A percentile compares a stretch with the other conserved stretches of the same genome.
These are phyloP conservation scores for Aquilaria yunnanensis DNA, from an alignment of 345 rosid species.

Conservation along the genomic window DNA sequence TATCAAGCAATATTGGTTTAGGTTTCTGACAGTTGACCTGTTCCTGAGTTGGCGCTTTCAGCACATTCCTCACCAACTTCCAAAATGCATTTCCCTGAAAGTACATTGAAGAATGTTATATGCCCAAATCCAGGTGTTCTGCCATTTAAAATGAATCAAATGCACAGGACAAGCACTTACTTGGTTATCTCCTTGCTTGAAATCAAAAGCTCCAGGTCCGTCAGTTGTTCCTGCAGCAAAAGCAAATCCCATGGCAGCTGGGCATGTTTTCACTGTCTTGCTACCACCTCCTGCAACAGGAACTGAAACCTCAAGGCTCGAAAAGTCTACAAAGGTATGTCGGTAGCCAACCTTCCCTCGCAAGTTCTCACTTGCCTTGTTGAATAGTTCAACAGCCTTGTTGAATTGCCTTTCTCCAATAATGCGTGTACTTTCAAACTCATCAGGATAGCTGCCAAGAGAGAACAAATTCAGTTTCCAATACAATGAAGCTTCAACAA, in stretches of 20 bases:
- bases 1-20: constrained; percentile 70
- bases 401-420: constrained; percentile 69
- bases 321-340: constrained; percentile 46
- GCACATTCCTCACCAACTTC: constrained; percentile 53
- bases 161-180: constrained; percentile 16
- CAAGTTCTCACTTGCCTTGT: constrained; percentile 50
- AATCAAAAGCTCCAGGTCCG: constrained; percentile 87
- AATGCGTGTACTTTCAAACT: constrained; percentile 72
- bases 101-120: constrained; percentile 2
- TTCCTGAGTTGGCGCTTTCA: constrained; percentile 47
- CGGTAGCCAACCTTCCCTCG: constrained; percentile 50
- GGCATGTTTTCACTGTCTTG: constrained; percentile 53
- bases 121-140: neutral
- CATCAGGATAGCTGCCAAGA: constrained; percentile 58
- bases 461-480: constrained; percentile 1
- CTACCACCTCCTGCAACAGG: constrained; percentile 43
- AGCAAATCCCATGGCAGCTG: constrained; percentile 75
- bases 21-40: constrained; percentile 63
- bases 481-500: neutral
- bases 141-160: neutral
- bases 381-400: constrained; percentile 63
- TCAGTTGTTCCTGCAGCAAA: constrained; percentile 89
- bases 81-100: constrained; percentile 67
- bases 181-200: constrained; percentile 71
- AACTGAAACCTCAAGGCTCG: constrained; percentile 45